Evolutionary conservation across 805 yeast genomes (phyloP).

Genomic region (Priceomyces castillae): DNA sequence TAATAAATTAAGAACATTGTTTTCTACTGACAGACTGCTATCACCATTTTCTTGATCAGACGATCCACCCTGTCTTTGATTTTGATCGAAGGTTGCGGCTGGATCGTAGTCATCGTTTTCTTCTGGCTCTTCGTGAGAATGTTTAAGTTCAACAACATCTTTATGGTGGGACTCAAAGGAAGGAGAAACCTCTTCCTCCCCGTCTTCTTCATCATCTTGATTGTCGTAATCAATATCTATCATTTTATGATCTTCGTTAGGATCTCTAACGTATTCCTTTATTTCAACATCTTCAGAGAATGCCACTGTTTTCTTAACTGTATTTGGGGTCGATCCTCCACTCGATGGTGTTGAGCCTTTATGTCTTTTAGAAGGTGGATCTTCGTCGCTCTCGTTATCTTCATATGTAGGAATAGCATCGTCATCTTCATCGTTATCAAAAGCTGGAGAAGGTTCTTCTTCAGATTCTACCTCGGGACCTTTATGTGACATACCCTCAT

Average conservation of each 20-base stretch:
- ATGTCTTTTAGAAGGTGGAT: slow-evolving; percentile 13
- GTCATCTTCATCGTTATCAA: slow-evolving; percentile 26
- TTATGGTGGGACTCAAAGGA: slow-evolving; percentile 25
- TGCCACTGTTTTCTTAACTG: slow-evolving; percentile 33
- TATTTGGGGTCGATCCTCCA: slow-evolving; percentile 23
- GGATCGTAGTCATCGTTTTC: slow-evolving; percentile 21
- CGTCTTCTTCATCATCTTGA: slow-evolving; percentile 14
- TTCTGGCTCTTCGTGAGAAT: slow-evolving; percentile 14
- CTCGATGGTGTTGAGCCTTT: slow-evolving; percentile 21
- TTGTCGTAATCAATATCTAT: slow-evolving; percentile 23
- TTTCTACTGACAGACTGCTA: slow-evolving; percentile 6
- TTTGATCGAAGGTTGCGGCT: slow-evolving; percentile 12
- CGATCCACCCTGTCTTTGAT: neutral
- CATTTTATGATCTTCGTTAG: slow-evolving; percentile 22
- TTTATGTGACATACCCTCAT: neutral
- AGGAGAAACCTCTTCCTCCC: slow-evolving; percentile 12
- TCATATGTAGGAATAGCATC: slow-evolving; percentile 23
- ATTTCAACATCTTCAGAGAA: slow-evolving; percentile 41
- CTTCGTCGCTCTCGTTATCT: slow-evolving; percentile 17
- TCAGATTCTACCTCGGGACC: slow-evolving; percentile 1
- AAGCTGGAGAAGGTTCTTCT: slow-evolving; percentile 31
- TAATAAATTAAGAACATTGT: slow-evolving; percentile 31
- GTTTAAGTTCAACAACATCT: slow-evolving; percentile 32
- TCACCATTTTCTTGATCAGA: slow-evolving; percentile 7
- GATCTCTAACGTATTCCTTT: slow-evolving; percentile 41